phyloP scores from a whole-genome alignment of 2,329 filamentous ascomycete species.

The Pochonia chlamydosporia region DNA sequence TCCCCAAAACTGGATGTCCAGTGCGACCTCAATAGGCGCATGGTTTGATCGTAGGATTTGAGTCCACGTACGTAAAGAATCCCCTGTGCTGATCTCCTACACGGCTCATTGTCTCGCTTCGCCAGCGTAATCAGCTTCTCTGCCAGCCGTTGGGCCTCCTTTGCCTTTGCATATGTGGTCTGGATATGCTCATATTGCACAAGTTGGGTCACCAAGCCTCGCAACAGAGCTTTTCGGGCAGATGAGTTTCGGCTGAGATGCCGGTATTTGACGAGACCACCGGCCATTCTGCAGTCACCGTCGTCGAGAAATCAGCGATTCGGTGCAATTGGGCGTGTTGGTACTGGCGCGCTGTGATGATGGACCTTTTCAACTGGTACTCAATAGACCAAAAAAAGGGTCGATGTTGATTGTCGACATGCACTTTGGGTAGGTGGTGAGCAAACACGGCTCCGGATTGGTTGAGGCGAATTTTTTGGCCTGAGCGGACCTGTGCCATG shows the following conservation, averaged over 20 bases:
- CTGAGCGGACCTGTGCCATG: conserved; percentile 7
- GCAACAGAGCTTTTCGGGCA: conserved; percentile 85
- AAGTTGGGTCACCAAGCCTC: conserved; percentile 92
- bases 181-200: conserved; percentile 89
- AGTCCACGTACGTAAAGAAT: conserved; percentile 71
- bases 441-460: not conserved
- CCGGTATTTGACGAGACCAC: conserved; percentile 80
- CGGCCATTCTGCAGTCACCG: conserved; percentile 59
- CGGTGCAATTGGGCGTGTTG: not conserved
- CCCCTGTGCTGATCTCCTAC: conserved; percentile 64
- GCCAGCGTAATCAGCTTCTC: conserved; percentile 92
- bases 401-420: not conserved
- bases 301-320: not conserved
- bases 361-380: not conserved
- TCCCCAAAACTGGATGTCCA: not conserved
- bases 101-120: conserved; percentile 86
- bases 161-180: conserved; percentile 94
- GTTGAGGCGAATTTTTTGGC: conserved; percentile 23
- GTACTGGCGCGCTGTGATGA: not conserved
- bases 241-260: conserved; percentile 80
- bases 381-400: not conserved
- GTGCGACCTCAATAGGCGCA: no score
- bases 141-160: conserved; percentile 88
- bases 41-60: no score
- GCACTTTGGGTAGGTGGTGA: conserved; percentile 7